Percentiles rank a stretch among this genome's conserved stretches.
Evolutionary conservation across 140 eudicot genomes (phyloP).

Genomic region (Anethum foeniculum): DNA sequence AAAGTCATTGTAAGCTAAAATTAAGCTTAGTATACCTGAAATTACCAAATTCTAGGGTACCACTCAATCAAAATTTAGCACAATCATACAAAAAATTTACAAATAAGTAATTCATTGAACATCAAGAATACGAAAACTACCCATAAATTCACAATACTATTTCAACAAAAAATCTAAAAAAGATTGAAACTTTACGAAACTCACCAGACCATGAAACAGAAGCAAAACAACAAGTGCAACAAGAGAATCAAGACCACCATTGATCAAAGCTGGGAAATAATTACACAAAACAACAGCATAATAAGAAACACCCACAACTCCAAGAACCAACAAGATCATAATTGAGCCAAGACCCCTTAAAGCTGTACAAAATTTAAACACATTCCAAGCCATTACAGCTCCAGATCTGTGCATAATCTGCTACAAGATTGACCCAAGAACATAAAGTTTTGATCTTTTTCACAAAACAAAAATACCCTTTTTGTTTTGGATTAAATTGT

Average conservation of each 20-base stretch:
- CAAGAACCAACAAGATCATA: conserved; percentile 92
- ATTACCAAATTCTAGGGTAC: neutral
- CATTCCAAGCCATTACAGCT: conserved; percentile 98
- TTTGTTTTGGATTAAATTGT: neutral
- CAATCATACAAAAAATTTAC: neutral
- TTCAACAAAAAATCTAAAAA: neutral
- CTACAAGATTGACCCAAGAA: neutral
- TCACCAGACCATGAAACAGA: conserved; percentile 66
- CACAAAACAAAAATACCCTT: neutral
- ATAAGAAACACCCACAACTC: conserved; percentile 86
- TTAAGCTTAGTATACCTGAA: neutral
- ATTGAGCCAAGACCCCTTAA: conserved; percentile 84
- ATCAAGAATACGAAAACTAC: neutral
- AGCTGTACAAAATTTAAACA: conserved; percentile 92
- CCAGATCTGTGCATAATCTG: conserved; percentile 86
- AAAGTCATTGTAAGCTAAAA: neutral
- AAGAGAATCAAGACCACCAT: conserved; percentile 71
- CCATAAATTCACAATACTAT: neutral
- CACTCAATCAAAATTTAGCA: neutral
- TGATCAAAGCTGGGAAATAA: conserved; percentile 63
- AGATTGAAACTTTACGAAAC: neutral
- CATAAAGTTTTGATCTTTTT: neutral
- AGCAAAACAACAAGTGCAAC: conserved; percentile 50
- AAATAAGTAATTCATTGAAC: neutral
- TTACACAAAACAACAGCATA: conserved; percentile 80